Evolutionary conservation across 192 early-diverging fungal species (phyloP).

Genomic region (Podochytrium sp.): DNA sequence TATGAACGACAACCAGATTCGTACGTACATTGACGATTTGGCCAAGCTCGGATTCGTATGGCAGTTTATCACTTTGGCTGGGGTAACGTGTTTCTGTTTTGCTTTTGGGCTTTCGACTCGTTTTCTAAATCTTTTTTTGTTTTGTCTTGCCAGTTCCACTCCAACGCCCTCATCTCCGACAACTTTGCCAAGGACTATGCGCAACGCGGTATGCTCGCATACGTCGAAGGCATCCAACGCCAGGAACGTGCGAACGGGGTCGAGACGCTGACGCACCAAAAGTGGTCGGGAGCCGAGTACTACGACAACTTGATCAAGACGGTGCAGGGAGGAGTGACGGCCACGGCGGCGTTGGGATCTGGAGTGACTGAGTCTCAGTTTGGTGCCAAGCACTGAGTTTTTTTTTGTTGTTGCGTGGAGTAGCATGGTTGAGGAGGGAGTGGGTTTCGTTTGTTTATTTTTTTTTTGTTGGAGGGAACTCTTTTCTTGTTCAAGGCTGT

Average conservation of each 20-base stretch:
- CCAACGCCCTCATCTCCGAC: conserved; percentile 83
- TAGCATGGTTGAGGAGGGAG: neutral
- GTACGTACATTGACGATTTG: conserved; percentile 77
- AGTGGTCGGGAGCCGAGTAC: conserved; percentile 93
- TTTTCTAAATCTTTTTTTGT: conserved; percentile 5
- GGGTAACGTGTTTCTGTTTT: conserved; percentile 48
- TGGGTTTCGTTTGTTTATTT: neutral
- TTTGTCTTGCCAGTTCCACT: conserved; percentile 76
- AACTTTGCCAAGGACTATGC: conserved; percentile 89
- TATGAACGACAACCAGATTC: conserved; percentile 88
- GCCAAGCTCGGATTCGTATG: conserved; percentile 93
- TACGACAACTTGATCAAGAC: conserved; percentile 89
- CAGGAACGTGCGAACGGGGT: conserved; percentile 88
- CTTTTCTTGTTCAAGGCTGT: neutral
- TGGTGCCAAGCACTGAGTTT: conserved; percentile 26
- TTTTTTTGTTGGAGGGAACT: neutral
- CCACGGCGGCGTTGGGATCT: conserved; percentile 94
- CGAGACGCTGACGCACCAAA: conserved; percentile 92
- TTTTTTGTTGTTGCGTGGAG: neutral
- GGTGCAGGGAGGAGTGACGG: conserved; percentile 89
- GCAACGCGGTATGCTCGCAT: conserved; percentile 89
- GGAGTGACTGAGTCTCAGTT: conserved; percentile 63
- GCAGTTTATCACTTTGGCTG: conserved; percentile 98
- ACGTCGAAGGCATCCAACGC: conserved; percentile 90
- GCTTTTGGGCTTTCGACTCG: neutral